Percentiles rank a stretch among this genome's conserved stretches.
These are phyloP conservation scores for Arxiozyma slooffiae DNA, from an alignment of 1,139 yeast species.

Conservation along the genomic window DNA sequence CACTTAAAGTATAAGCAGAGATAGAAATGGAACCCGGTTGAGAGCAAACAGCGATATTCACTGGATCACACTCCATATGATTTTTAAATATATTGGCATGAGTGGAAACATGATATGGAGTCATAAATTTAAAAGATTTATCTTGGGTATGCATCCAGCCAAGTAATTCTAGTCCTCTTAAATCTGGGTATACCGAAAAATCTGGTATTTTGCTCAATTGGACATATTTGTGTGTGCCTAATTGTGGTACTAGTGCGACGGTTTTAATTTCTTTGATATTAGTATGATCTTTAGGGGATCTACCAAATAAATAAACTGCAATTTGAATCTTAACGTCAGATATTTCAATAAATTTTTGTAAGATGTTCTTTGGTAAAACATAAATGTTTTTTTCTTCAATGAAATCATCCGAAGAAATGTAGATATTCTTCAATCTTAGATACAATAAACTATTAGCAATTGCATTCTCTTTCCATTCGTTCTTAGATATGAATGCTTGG, in stretches of 20 bases:
- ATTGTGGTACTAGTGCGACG: constrained; percentile 78
- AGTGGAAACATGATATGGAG: constrained; percentile 63
- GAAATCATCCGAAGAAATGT: constrained; percentile 54
- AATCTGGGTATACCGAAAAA: constrained; percentile 27
- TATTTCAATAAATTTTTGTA: constrained; percentile 68
- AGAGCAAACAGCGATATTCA: constrained; percentile 59
- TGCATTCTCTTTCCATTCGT: constrained; percentile 89
- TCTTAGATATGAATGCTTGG: constrained; percentile 67
- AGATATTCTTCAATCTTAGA: constrained; percentile 67
- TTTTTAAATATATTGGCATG: constrained; percentile 39
- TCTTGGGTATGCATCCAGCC: constrained; percentile 82
- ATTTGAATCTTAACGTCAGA: constrained; percentile 77
- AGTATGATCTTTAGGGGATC: constrained; percentile 57
- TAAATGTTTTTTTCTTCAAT: constrained; percentile 52
- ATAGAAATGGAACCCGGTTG: constrained; percentile 81
- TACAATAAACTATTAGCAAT: constrained; percentile 67
- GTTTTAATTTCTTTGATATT: constrained; percentile 69
- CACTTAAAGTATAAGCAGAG: constrained; percentile 51
- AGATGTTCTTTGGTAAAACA: constrained; percentile 70
- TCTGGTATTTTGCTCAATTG: constrained; percentile 50
- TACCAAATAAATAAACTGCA: constrained; percentile 73
- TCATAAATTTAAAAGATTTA: constrained; percentile 49
- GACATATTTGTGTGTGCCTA: constrained; percentile 62
- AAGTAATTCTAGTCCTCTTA: constrained; percentile 47
- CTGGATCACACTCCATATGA: constrained; percentile 33